Conservation (phyloP, 805 yeast genomes). For the Myxozyma melibiosi region DNA sequence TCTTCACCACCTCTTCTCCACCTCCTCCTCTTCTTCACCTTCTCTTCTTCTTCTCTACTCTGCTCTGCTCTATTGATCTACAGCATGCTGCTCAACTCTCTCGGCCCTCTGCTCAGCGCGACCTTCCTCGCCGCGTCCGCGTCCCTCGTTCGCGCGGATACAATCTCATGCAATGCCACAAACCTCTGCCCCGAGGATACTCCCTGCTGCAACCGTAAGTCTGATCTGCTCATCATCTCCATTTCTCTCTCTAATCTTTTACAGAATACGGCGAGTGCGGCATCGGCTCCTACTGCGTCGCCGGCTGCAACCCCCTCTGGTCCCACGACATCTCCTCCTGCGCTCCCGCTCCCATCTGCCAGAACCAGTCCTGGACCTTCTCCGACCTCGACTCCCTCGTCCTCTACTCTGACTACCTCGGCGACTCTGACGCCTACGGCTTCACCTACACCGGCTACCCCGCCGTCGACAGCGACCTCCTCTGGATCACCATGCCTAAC, state of each 20-base stretch:
- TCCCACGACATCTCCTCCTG: slow-evolving; percentile 71
- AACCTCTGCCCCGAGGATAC: slow-evolving; percentile 66
- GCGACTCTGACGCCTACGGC: slow-evolving; percentile 65
- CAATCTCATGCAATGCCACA: slow-evolving; percentile 55
- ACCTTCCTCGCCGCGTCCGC: slow-evolving; percentile 12
- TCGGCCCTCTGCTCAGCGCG: slow-evolving; percentile 1
- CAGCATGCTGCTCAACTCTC: neutral
- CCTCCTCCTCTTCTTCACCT: neutral
- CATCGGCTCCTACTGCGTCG: slow-evolving; percentile 74
- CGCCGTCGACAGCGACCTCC: slow-evolving; percentile 56
- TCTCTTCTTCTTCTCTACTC: neutral
- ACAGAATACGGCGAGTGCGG: slow-evolving; percentile 72
- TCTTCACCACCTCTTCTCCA: neutral
- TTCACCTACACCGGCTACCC: slow-evolving; percentile 66
- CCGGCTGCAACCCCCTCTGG: slow-evolving; percentile 80
- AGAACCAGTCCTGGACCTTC: slow-evolving; percentile 42
- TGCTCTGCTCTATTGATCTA: neutral
- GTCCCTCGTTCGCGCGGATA: slow-evolving; percentile 35
- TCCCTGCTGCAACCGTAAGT: slow-evolving; percentile 77
- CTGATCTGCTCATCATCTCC: neutral
- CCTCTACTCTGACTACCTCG: slow-evolving; percentile 54
- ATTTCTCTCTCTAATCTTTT: neutral
- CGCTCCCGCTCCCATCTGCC: slow-evolving; percentile 82
- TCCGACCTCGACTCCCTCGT: slow-evolving; percentile 42
- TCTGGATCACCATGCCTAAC: slow-evolving; percentile 77